Percentiles rank a stretch among this genome's conserved stretches.
Conservation (phyloP, 2,329 filamentous ascomycete genomes). For the Cladosporium sphaerospermum region DNA sequence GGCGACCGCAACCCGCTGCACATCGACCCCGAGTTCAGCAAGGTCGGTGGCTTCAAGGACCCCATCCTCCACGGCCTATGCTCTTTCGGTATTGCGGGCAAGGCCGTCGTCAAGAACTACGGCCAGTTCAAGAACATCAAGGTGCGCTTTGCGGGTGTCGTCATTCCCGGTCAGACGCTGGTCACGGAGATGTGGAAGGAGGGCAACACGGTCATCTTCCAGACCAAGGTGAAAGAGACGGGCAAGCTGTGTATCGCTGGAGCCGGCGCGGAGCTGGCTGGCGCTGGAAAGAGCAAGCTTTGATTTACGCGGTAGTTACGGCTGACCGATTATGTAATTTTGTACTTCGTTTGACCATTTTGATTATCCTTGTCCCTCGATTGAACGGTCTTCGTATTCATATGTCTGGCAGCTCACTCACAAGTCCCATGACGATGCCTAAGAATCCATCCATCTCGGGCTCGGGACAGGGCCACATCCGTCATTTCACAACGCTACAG, state of each 20-base stretch:
- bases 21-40: conserved; percentile 89
- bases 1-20: conserved; percentile 96
- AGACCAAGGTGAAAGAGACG: conserved; percentile 85
- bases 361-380: too few species aligned
- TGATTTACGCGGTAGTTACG: conserved; percentile 21
- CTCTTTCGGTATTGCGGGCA: conserved; percentile 85
- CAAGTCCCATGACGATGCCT: too few species aligned
- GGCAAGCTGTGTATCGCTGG: conserved; percentile 81
- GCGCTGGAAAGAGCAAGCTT: conserved; percentile 45
- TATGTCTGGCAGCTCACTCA: too few species aligned
- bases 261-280: conserved; percentile 68
- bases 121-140: conserved; percentile 87
- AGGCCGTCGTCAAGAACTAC: conserved; percentile 80
- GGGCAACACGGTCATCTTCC: conserved; percentile 71
- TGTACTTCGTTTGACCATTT: too few species aligned
- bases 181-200: conserved; percentile 95
- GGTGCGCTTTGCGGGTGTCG: conserved; percentile 80
- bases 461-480: too few species aligned
- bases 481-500: too few species aligned
- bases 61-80: conserved; percentile 97
- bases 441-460: too few species aligned
- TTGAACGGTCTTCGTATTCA: too few species aligned
- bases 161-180: conserved; percentile 82
- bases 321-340: background rate
- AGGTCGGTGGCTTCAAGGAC: conserved; percentile 87